Conservation (phyloP, 1,284 basidiomycete genomes). For the Amylostereum chailletii region DNA sequence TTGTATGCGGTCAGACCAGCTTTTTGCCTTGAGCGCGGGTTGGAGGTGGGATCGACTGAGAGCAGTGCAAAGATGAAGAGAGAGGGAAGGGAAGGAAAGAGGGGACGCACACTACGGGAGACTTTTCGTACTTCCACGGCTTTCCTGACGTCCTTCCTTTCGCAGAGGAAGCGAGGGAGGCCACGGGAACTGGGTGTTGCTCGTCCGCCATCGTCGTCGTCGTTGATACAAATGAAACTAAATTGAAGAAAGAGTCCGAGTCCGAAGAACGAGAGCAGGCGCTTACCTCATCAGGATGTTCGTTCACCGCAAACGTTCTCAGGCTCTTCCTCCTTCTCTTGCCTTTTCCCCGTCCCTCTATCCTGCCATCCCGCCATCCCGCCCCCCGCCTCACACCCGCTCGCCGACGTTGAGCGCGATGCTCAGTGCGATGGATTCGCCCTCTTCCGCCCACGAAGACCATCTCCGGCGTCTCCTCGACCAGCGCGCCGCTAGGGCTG, state of each 20-base stretch:
- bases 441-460: conserved; percentile 30
- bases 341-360: conserved; percentile 4
- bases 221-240: too few relatives aligned
- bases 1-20: conserved; percentile 61
- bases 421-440: conserved; percentile 8
- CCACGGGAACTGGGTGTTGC: background rate
- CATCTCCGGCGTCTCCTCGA: conserved; percentile 44
- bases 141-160: conserved; percentile 60
- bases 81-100: conserved; percentile 3
- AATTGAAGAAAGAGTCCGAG: too few relatives aligned
- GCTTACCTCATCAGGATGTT: background rate
- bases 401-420: background rate
- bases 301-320: background rate
- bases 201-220: too few relatives aligned
- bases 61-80: conserved; percentile 6
- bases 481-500: conserved; percentile 42
- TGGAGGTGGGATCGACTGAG: conserved; percentile 62
- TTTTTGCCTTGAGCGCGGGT: conserved; percentile 53
- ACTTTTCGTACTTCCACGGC: conserved; percentile 56
- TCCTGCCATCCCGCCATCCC: conserved; percentile 2
- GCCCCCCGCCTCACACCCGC: background rate
- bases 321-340: conserved; percentile 2
- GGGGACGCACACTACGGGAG: conserved; percentile 49
- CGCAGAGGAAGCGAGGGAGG: conserved; percentile 40
- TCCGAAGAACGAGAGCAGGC: background rate